phyloP scores from a whole-genome alignment of 2,329 filamentous ascomycete species.

The Septoria petroselini region DNA sequence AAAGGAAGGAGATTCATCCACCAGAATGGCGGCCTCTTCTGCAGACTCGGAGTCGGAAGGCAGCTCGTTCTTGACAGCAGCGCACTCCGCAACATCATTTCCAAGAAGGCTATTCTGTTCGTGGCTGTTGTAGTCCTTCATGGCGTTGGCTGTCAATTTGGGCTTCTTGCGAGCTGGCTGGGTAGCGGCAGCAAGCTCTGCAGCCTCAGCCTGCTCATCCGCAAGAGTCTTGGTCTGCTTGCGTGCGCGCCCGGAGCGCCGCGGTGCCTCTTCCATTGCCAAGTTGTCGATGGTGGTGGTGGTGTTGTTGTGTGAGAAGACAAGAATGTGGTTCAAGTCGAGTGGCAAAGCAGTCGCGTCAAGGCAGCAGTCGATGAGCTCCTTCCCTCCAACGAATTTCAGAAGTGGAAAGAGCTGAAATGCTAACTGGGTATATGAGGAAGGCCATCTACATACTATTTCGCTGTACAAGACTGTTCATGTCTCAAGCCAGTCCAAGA shows the following conservation, averaged over 20 bases:
- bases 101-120: too few species aligned
- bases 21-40: neutral
- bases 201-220: slow-evolving; percentile 24
- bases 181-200: neutral
- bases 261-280: slow-evolving; percentile 11
- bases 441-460: slow-evolving; percentile 1
- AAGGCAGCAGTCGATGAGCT: neutral
- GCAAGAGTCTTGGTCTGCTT: slow-evolving; percentile 23
- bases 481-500: slow-evolving; percentile 59
- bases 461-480: slow-evolving; percentile 17
- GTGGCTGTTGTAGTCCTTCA: too few species aligned
- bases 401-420: neutral
- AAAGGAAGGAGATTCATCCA: slow-evolving; percentile 2
- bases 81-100: too few species aligned
- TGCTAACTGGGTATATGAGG: neutral
- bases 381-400: neutral
- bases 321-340: neutral
- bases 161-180: slow-evolving; percentile 8
- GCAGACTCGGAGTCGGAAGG: neutral
- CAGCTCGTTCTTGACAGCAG: neutral
- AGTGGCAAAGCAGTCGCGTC: neutral
- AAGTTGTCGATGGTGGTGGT: neutral
- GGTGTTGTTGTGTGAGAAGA: neutral
- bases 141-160: too few species aligned
- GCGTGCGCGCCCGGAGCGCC: slow-evolving; percentile 25